Base-by-base conservation (phyloP, 2,329 filamentous ascomycete genomes). In the Microsporum ferrugineum region DNA sequence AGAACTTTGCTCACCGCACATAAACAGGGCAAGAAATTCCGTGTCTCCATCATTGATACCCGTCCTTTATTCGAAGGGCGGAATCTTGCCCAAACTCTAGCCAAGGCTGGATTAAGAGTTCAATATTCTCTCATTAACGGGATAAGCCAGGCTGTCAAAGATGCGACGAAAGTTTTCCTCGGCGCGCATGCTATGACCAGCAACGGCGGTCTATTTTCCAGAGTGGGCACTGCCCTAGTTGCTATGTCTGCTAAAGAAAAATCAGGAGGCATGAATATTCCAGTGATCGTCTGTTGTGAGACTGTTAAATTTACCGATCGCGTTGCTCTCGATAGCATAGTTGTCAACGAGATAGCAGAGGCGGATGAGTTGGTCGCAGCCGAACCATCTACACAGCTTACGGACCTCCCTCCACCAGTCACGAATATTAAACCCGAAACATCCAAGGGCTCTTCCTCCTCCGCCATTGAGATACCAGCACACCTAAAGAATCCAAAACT, bases 101-200 rank as follows among this genome's bases (percentile, higher is more conserved):
- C 82, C 51, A 79, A 82, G 23, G 82, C 83, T 1, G 91, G 88
- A 1, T 79, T 96, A 62, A 81, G 84, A 59, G 88, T 95, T 58
- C 84, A 87, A 62, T 99, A 97, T 77, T 84, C 85, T 36, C 84
- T 92, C 5, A 85, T 95, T 43, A 87, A 89, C 63, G 90, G 86
- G 12, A 79, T 95, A 61, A 84, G 85, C 58, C 85, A 88, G 66
- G 86, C 88, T 51, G 82, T 96, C 59, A 83, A 85, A 64, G 79
- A 84, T 39, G 84, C 83, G 0, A 88, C 86, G 5, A 85, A 87
- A 67, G 85, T 94, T 7, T 83, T 97, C 58, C 79, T 99, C 1
- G 91, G 91, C 10, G 91, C 91, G 3, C 91, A 96, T 71, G 89
- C 90, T 43, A 94, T 99, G 85, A 94, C 96, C 77, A 91, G 89